These are phyloP conservation scores for Massariosphaeria phaeospora DNA, from an alignment of 495 filamentous ascomycete genomes.

Conservation along the genomic window DNA sequence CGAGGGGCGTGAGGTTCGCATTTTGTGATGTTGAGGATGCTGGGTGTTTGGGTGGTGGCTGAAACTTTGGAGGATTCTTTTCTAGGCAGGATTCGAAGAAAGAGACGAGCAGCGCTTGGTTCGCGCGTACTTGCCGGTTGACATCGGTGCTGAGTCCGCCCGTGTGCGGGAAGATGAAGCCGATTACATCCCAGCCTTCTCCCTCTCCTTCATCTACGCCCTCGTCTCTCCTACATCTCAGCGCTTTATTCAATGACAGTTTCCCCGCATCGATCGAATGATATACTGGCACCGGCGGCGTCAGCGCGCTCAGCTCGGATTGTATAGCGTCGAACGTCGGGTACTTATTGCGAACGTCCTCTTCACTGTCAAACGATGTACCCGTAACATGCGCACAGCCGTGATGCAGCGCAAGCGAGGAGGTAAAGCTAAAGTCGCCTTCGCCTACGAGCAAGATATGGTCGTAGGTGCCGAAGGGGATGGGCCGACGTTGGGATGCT, in stretches of 20 bases:
- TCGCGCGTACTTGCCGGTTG: constrained; percentile 85
- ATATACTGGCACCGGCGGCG: constrained; percentile 20
- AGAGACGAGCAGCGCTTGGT: constrained; percentile 53
- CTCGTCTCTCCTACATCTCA: no score
- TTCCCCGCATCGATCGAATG: constrained; percentile 27
- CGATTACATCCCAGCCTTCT: constrained; percentile 62
- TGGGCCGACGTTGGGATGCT: constrained; percentile 13
- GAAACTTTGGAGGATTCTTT: no score
- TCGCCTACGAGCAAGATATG: constrained; percentile 83
- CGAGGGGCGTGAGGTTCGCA: no score
- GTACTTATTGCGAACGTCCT: constrained; percentile 50
- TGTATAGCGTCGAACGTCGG: constrained; percentile 65
- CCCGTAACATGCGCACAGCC: constrained; percentile 60
- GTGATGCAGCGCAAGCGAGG: constrained; percentile 67
- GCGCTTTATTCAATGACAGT: constrained; percentile 11
- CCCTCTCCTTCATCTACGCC: not conserved
- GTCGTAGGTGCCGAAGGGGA: constrained; percentile 67
- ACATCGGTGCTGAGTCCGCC: constrained; percentile 88
- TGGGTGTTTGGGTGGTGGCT: not conserved
- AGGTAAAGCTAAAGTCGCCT: constrained; percentile 87
- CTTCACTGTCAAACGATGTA: constrained; percentile 54
- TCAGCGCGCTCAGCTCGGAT: constrained; percentile 43
- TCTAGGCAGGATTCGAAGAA: constrained; percentile 20
- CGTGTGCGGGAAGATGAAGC: constrained; percentile 96
- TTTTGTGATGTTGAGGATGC: not conserved